Evolutionary conservation across 805 yeast genomes (phyloP).

Genomic region (Nakazawaea wickerhamii): DNA sequence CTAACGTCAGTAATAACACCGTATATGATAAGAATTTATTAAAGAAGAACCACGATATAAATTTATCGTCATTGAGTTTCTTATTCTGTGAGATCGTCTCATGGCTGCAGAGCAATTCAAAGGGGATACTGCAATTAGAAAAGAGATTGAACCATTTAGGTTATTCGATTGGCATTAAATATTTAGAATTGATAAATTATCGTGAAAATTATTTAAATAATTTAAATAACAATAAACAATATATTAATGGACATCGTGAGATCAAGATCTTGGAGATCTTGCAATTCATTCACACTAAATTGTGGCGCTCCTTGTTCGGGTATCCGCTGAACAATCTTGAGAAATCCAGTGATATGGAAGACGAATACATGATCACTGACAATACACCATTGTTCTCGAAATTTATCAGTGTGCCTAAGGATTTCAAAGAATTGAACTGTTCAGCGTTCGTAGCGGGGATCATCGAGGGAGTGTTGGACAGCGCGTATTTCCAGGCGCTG

Average conservation of each 20-base stretch:
- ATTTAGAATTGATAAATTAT: constrained; percentile 60
- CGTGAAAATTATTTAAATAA: constrained; percentile 47
- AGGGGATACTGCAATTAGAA: constrained; percentile 64
- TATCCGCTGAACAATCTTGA: constrained; percentile 51
- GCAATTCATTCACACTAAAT: constrained; percentile 66
- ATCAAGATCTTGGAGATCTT: constrained; percentile 65
- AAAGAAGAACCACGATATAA: constrained; percentile 62
- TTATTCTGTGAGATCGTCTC: constrained; percentile 67
- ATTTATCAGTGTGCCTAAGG: constrained; percentile 73
- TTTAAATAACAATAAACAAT: constrained; percentile 22
- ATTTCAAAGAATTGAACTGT: constrained; percentile 71
- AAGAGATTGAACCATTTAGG: constrained; percentile 62
- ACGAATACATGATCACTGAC: constrained; percentile 76
- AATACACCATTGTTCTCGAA: constrained; percentile 65
- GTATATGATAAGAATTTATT: constrained; percentile 68
- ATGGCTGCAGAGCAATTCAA: constrained; percentile 54
- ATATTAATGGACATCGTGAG: constrained; percentile 43
- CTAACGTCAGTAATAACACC: constrained; percentile 27
- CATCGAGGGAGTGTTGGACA: constrained; percentile 75
- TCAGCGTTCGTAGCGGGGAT: constrained; percentile 83
- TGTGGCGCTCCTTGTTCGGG: constrained; percentile 75
- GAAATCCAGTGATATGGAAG: constrained; percentile 48
- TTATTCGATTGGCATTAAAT: constrained; percentile 68
- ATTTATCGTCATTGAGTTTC: constrained; percentile 60
- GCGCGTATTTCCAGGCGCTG: constrained; percentile 63